These are phyloP conservation scores for Cenchrus americanus DNA, from an alignment of 176 grass and related monocot genomes.

Conservation along the genomic window DNA sequence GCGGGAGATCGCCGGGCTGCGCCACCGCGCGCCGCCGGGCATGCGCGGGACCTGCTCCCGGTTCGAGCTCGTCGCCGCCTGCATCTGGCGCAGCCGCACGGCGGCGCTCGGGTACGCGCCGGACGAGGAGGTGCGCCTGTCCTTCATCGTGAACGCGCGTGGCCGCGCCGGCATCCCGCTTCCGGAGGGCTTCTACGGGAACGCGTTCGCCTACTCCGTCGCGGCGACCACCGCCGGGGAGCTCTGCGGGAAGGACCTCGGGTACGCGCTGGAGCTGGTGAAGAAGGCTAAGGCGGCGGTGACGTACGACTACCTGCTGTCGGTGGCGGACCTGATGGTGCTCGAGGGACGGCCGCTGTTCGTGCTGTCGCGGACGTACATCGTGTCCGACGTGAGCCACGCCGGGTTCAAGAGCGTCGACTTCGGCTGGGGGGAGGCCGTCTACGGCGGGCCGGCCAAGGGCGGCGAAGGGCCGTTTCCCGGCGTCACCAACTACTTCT, in stretches of 20 bases:
- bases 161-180: conserved; percentile 46
- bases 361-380: conserved; percentile 49
- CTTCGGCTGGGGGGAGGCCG: conserved; percentile 72
- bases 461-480: conserved; percentile 48
- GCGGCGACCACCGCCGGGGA: conserved; percentile 52
- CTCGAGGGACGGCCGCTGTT: conserved; percentile 45
- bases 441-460: conserved; percentile 67
- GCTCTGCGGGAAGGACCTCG: conserved; percentile 48
- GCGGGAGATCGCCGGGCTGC: conserved; percentile 49
- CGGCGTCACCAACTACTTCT: conserved; percentile 65
- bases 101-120: conserved; percentile 49
- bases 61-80: conserved; percentile 71
- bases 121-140: conserved; percentile 58
- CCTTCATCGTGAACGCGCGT: conserved; percentile 71
- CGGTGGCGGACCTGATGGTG: conserved; percentile 69
- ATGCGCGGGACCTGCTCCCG: conserved; percentile 39
- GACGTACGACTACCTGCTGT: conserved; percentile 66
- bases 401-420: conserved; percentile 63
- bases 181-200: conserved; percentile 72
- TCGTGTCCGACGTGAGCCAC: conserved; percentile 72
- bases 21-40: conserved; percentile 39
- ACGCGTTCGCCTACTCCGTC: conserved; percentile 68
- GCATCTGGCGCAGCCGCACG: conserved; percentile 70
- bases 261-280: conserved; percentile 60
- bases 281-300: conserved; percentile 67